A percentile compares a stretch with the other conserved stretches of the same genome.
These are phyloP conservation scores for Dryas alaskensis DNA, from an alignment of 306 rosid species.

Conservation along the genomic window DNA sequence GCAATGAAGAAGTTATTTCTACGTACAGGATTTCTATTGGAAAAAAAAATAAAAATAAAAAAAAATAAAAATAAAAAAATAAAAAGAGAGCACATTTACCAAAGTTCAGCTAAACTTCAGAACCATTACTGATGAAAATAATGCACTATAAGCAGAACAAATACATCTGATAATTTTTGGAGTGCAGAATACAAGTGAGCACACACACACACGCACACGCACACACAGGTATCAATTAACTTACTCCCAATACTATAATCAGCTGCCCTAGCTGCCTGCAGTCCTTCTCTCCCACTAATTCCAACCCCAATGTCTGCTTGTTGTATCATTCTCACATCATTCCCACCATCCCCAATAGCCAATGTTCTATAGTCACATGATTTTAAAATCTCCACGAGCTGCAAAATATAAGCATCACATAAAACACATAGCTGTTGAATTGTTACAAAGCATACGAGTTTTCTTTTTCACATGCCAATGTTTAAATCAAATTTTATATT, in stretches of 20 bases:
- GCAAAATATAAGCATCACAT: slow-evolving; percentile 37
- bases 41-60: no score
- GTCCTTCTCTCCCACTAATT: slow-evolving; percentile 98
- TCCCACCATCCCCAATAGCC: slow-evolving; percentile 99
- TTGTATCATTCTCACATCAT: slow-evolving; percentile 99
- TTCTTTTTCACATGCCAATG: no score
- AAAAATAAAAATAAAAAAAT: no score
- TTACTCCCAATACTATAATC: slow-evolving; percentile 98
- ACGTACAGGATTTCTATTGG: not conserved
- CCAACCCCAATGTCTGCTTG: slow-evolving; percentile 99
- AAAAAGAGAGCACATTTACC: no score
- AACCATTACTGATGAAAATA: no score
- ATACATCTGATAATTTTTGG: not conserved
- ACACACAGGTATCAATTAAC: slow-evolving; percentile 26
- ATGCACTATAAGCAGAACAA: not conserved
- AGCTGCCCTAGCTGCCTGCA: slow-evolving; percentile 99
- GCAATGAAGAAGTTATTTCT: not conserved
- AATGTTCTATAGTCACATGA: slow-evolving; percentile 91
- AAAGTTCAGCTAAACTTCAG: no score
- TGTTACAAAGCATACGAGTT: no score
- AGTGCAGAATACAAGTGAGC: not conserved
- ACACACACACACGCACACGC: slow-evolving; percentile 1
- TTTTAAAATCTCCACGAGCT: slow-evolving; percentile 91
- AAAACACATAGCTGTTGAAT: not conserved
- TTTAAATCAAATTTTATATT: no score